A percentile compares a stretch with the other conserved stretches of the same genome.
These are phyloP conservation scores for Mycosphaerella sp. DNA, from an alignment of 2,329 filamentous ascomycete genomes.

Conservation along the genomic window DNA sequence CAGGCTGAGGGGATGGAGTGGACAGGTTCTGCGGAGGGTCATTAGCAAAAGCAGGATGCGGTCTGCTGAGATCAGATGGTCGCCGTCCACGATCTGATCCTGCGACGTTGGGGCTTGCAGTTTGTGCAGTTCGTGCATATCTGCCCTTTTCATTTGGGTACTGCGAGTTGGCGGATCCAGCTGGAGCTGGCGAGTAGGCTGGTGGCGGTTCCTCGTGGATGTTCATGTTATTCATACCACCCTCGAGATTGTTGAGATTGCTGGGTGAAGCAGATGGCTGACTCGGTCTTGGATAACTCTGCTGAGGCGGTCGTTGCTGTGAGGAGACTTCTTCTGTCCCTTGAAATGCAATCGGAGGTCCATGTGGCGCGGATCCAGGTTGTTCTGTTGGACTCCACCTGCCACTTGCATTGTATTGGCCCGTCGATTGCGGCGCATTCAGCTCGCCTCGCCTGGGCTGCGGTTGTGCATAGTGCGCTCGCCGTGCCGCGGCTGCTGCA, in stretches of 20 bases:
- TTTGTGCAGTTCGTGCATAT: slow-evolving; percentile 44
- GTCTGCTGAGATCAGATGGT: slow-evolving; percentile 43
- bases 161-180: slow-evolving; percentile 45
- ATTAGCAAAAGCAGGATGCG: slow-evolving; percentile 88
- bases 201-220: slow-evolving; percentile 80
- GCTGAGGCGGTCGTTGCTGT: slow-evolving; percentile 13
- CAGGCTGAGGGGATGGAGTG: slow-evolving; percentile 42
- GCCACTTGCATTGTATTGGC: slow-evolving; percentile 43
- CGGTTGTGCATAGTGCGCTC: slow-evolving; percentile 62
- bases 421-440: slow-evolving; percentile 21
- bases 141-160: slow-evolving; percentile 73
- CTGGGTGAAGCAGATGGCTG: slow-evolving; percentile 38
- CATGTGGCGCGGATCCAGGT: slow-evolving; percentile 78
- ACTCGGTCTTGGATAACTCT: slow-evolving; percentile 36
- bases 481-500: slow-evolving; percentile 72
- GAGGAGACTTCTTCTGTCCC: slow-evolving; percentile 62
- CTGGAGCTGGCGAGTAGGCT: slow-evolving; percentile 63
- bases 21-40: slow-evolving; percentile 48
- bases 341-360: slow-evolving; percentile 86
- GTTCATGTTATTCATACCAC: slow-evolving; percentile 78
- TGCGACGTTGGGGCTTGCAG: slow-evolving; percentile 26
- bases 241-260: slow-evolving; percentile 58
- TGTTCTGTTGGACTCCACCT: slow-evolving; percentile 95
- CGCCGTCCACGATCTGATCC: slow-evolving; percentile 24
- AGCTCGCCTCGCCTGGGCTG: slow-evolving; percentile 43